Percentiles rank a stretch among this genome's conserved stretches.
Conservation (phyloP, 129 eudicot species). For the Pulicaria dysenterica region DNA sequence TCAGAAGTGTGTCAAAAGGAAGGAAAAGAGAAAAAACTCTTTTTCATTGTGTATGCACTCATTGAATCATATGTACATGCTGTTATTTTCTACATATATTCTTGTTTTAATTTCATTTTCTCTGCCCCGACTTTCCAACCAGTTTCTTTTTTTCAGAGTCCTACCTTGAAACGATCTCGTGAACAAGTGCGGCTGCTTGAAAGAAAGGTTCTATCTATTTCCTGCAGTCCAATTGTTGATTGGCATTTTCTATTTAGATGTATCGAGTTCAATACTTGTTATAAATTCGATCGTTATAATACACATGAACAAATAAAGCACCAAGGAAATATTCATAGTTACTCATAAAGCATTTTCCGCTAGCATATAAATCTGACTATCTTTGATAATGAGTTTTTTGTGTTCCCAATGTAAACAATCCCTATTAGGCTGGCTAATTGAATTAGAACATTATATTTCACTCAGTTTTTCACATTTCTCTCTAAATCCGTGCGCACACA, state of each 20-base stretch:
- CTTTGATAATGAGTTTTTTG: background rate
- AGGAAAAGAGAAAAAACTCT: background rate
- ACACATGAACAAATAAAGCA: background rate
- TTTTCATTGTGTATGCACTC: slow-evolving; percentile 1
- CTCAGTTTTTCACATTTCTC: background rate
- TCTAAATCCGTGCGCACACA: background rate
- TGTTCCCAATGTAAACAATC: slow-evolving; percentile 6
- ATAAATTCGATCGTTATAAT: background rate
- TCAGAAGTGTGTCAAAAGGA: background rate
- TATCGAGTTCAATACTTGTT: background rate
- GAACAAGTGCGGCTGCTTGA: slow-evolving; percentile 77
- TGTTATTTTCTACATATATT: background rate
- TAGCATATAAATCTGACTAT: background rate
- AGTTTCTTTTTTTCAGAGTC: slow-evolving; percentile 50
- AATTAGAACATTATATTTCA: background rate
- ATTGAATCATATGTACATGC: background rate
- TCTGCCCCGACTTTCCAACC: background rate
- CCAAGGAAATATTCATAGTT: background rate
- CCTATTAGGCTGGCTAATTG: slow-evolving; percentile 12
- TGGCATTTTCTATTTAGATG: background rate
- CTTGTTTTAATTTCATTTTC: slow-evolving; percentile 4
- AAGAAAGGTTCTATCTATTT: slow-evolving; percentile 57
- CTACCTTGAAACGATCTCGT: slow-evolving; percentile 72
- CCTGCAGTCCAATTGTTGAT: slow-evolving; percentile 2
- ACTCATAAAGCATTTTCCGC: background rate